These are phyloP conservation scores for Sinapis alba DNA, from an alignment of 441 rosid genomes.

Conservation along the genomic window DNA sequence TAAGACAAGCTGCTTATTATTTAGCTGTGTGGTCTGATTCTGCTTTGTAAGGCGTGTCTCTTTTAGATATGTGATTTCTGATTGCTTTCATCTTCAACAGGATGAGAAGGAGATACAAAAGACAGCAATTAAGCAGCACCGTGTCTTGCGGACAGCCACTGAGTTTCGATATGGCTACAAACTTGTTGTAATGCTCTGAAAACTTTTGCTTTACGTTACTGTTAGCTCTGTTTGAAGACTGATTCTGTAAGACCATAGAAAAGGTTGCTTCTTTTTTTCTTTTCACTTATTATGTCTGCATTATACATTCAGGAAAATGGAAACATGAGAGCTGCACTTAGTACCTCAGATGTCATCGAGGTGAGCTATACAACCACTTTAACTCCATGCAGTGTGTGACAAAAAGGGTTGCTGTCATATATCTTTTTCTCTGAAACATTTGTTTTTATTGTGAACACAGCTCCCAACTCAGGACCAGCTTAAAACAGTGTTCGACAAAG, in stretches of 20 bases:
- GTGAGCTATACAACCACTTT: slow-evolving; percentile 39
- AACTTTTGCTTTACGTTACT: not conserved
- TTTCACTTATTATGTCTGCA: not conserved
- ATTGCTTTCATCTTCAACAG: slow-evolving; percentile 43
- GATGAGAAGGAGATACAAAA: slow-evolving; percentile 93
- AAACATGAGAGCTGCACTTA: slow-evolving; percentile 76
- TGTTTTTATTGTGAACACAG: slow-evolving; percentile 44
- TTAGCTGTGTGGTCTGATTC: not conserved
- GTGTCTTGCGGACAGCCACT: slow-evolving; percentile 61
- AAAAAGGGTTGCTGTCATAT: not conserved
- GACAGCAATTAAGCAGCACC: slow-evolving; percentile 79
- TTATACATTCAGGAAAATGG: slow-evolving; percentile 67
- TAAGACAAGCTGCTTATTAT: not conserved
- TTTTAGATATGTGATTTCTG: slow-evolving; percentile 8
- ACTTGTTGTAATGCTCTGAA: slow-evolving; percentile 70
- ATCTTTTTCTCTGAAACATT: slow-evolving; percentile 18
- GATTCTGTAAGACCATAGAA: not conserved
- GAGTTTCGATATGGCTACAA: slow-evolving; percentile 97
- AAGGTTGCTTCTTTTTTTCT: not conserved
- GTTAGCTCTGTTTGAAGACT: not conserved
- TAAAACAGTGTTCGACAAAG: slow-evolving; percentile 87
- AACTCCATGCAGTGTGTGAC: not conserved
- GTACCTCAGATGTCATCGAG: slow-evolving; percentile 78
- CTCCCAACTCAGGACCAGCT: slow-evolving; percentile 87
- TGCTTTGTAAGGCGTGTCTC: not conserved